A percentile compares a stretch with the other conserved stretches of the same genome.
phyloP scores from a whole-genome alignment of 2,329 filamentous ascomycete species.

The Emmonsiellopsis sp. region DNA sequence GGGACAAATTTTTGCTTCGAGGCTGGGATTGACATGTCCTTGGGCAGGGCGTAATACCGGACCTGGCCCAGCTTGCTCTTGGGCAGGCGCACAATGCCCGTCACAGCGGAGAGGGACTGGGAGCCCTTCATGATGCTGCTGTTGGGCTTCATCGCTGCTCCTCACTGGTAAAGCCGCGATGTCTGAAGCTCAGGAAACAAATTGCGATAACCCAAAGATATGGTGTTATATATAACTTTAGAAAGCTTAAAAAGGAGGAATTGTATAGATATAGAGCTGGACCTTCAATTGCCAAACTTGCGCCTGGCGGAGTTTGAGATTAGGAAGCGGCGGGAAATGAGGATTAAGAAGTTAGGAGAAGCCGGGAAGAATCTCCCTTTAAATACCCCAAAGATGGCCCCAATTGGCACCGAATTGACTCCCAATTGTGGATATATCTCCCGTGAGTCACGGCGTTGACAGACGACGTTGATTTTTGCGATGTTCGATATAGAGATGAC shows the following conservation, averaged over 20 bases:
- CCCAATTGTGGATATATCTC: neutral
- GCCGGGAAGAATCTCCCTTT: neutral
- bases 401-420: neutral
- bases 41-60: constrained; percentile 36
- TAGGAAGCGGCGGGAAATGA: neutral
- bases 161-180: neutral
- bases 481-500: neutral
- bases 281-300: too few species aligned
- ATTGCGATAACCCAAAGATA: neutral
- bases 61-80: constrained; percentile 21
- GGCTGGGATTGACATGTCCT: constrained; percentile 52
- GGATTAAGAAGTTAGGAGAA: neutral
- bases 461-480: neutral
- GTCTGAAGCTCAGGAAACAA: neutral
- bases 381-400: neutral
- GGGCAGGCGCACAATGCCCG: constrained; percentile 1
- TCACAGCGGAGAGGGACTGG: neutral
- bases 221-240: neutral
- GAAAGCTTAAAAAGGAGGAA: too few species aligned
- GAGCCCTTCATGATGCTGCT: neutral
- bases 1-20: constrained; percentile 89
- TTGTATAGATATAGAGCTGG: too few species aligned
- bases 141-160: neutral
- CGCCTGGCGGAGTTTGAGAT: too few species aligned
- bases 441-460: neutral